Conservation (phyloP, 441 rosid genomes). For the Corymbia calophylla region DNA sequence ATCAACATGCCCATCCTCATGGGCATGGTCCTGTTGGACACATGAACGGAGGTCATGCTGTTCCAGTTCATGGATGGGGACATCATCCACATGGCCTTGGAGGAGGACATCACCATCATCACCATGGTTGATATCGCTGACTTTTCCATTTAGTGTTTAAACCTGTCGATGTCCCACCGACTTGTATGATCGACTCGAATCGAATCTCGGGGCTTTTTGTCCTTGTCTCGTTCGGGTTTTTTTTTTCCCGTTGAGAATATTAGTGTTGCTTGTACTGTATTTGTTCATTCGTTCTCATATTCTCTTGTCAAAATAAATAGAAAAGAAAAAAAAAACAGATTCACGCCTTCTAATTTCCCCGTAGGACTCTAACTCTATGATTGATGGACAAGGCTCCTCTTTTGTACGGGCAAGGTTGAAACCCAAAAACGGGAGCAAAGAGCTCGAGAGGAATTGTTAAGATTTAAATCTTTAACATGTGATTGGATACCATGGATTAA, state of each 20-base stretch:
- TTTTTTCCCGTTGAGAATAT: not conserved
- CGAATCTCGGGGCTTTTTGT: not conserved
- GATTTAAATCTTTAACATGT: not conserved
- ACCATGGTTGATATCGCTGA: not conserved
- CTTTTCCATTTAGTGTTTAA: not conserved
- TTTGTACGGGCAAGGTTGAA: not conserved
- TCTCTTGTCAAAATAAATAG: not conserved
- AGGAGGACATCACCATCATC: not conserved
- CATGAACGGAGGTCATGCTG: not conserved
- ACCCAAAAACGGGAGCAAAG: not conserved
- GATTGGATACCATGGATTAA: not conserved
- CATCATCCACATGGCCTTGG: not conserved
- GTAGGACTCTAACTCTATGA: not conserved
- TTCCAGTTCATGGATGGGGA: not conserved
- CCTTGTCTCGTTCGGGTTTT: not conserved
- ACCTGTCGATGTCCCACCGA: not conserved
- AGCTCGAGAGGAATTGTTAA: not conserved
- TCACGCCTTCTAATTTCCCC: not conserved
- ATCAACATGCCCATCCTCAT: not conserved
- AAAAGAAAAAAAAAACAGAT: not conserved
- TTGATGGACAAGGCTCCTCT: not conserved
- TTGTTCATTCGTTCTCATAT: not conserved
- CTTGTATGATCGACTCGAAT: not conserved
- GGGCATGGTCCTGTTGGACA: not conserved
- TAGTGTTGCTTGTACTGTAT: not conserved